Base-by-base conservation (phyloP, 164 flowering plant species). In the Vitis cinerea region DNA sequence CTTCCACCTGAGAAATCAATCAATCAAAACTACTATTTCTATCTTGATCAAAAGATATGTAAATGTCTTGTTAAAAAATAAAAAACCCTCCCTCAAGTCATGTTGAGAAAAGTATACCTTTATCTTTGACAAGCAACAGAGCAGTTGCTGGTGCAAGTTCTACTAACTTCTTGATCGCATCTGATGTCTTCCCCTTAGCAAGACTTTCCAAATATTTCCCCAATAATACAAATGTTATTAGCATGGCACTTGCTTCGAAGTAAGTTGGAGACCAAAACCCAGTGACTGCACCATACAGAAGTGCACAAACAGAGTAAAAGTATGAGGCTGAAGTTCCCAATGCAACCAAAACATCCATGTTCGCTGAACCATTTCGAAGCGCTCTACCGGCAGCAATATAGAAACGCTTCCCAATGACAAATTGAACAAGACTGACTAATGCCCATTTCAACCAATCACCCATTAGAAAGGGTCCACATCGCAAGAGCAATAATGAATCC, bases 311-410 rank as follows among this genome's bases (percentile, higher is more conserved):
- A 77, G 98, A 93, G 74, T 96, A 96, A 72, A 96, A 86, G 74
- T 96, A 96, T 66, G 97, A 82, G 59, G 99, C 97, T 68, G 99
- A 86, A 72, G 99, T 93, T 66, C 98, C 98, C 81, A 96, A 75
- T 50, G 97, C 98, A 74, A 96, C 94, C 81, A 96, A 81, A 50
- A 96, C 99, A 85, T 96, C 99, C 99, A 96, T 96, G 79, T 96
- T 96, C 30, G 98, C 88, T 15, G 98, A 86, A 61, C 97, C 83
- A 78, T 94, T 92, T 71, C 91, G 80, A 60, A 96, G 84, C 51
- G 99, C 99, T 82, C 95, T 88, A 44, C 80, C 81, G 63, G 98
- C 99, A 61, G 96, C 98, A 27, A 92, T 66, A 64, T 93, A 96
- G 78, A 96, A 96, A 52, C 98, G 91, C 83, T 87, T 93, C 48